Evolutionary conservation across 108 stramenopile species (phyloP).

Genomic region (Skeletonema tropicum): DNA sequence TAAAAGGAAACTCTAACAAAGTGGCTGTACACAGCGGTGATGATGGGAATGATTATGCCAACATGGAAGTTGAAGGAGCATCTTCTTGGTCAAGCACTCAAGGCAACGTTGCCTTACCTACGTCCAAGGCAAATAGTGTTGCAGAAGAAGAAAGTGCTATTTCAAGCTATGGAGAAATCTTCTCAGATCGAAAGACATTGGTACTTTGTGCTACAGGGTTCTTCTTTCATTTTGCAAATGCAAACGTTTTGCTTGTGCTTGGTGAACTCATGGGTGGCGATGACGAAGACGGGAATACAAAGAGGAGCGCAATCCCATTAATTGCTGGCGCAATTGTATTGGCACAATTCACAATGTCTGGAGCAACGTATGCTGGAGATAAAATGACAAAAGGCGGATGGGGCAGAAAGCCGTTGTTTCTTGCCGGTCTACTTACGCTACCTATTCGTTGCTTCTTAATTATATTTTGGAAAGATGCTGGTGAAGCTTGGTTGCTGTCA

Average conservation of each 20-base stretch:
- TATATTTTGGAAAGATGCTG: constrained; percentile 83
- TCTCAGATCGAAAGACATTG: constrained; percentile 67
- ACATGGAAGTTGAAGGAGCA: constrained; percentile 32
- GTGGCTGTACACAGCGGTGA: constrained; percentile 10
- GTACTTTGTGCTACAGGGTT: constrained; percentile 84
- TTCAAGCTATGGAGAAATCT: constrained; percentile 70
- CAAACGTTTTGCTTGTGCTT: constrained; percentile 84
- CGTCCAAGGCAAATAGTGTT: not conserved
- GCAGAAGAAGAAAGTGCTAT: constrained; percentile 26
- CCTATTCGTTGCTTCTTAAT: constrained; percentile 86
- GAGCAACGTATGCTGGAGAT: constrained; percentile 71
- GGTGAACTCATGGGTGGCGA: constrained; percentile 90
- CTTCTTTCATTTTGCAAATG: constrained; percentile 92
- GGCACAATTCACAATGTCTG: constrained; percentile 83
- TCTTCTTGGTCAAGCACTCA: not conserved
- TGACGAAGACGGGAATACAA: constrained; percentile 69
- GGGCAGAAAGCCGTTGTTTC: constrained; percentile 79
- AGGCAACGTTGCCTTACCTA: not conserved
- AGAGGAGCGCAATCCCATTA: constrained; percentile 78
- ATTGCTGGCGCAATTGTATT: constrained; percentile 87
- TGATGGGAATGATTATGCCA: constrained; percentile 29
- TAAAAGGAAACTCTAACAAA: constrained; percentile 27
- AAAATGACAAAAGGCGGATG: constrained; percentile 62
- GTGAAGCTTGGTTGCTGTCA: constrained; percentile 70
- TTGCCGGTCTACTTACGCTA: constrained; percentile 73